phyloP scores from a whole-genome alignment of 495 filamentous ascomycete genomes.

The Immersiella caudata region DNA sequence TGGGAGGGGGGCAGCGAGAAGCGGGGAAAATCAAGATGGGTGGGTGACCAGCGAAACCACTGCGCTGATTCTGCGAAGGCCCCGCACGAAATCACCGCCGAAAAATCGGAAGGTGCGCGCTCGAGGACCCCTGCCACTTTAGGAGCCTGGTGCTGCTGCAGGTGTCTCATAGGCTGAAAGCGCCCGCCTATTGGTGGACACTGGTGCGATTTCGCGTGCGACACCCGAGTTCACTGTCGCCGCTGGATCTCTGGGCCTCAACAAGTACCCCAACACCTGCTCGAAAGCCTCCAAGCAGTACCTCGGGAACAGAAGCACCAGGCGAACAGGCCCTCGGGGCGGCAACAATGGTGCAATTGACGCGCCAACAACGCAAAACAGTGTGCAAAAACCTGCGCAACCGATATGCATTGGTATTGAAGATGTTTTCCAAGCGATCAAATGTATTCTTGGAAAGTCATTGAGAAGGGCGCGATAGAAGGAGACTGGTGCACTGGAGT shows the following conservation, averaged over 20 bases:
- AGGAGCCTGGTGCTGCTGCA: slow-evolving; percentile 11
- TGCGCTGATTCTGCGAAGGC: neutral
- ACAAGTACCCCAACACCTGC: slow-evolving; percentile 24
- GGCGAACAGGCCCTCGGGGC: neutral
- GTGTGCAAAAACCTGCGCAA: slow-evolving; percentile 22
- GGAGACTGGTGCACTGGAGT: slow-evolving; percentile 13
- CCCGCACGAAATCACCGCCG: slow-evolving; percentile 15
- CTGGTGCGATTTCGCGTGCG: slow-evolving; percentile 24
- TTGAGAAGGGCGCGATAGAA: slow-evolving; percentile 19
- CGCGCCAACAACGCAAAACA: slow-evolving; percentile 19
- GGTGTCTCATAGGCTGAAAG: slow-evolving; percentile 27
- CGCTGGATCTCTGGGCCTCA: slow-evolving; percentile 23
- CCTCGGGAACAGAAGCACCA: slow-evolving; percentile 24
- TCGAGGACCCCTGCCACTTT: slow-evolving; percentile 26
- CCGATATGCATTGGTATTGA: slow-evolving; percentile 1
- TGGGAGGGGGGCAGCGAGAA: neutral
- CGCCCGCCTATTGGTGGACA: slow-evolving; percentile 24
- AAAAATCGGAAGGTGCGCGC: slow-evolving; percentile 18
- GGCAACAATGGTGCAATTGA: slow-evolving; percentile 15
- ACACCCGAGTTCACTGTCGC: slow-evolving; percentile 18
- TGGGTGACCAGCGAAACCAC: neutral
- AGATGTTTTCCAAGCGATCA: neutral
- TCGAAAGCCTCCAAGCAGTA: slow-evolving; percentile 27
- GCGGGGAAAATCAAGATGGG: neutral
- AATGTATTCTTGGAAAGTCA: neutral